phyloP scores from a whole-genome alignment of 139 green algal species.

The Deuterostichococcus epilithicus region DNA sequence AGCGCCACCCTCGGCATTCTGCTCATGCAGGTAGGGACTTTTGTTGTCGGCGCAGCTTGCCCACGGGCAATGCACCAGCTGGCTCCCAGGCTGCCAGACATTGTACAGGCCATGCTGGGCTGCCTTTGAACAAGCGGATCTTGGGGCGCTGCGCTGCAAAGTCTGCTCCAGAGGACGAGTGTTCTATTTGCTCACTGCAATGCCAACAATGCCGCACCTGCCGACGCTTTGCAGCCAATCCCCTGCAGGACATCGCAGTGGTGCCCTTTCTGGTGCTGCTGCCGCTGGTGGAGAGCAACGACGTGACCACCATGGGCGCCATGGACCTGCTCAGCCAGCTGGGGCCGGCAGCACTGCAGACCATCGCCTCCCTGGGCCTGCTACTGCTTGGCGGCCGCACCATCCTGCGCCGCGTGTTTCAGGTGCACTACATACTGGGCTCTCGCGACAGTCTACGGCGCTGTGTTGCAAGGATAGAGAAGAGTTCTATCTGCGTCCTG shows the following conservation, averaged over 20 bases:
- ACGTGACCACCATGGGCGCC: slow-evolving; percentile 15
- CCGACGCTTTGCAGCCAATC: slow-evolving; percentile 2
- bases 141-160: too few species aligned
- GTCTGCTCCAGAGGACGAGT: too few species aligned
- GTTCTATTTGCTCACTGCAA: too few species aligned
- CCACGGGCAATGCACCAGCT: neutral
- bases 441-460: too few species aligned
- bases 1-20: slow-evolving; percentile 93
- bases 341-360: slow-evolving; percentile 65
- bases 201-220: neutral
- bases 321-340: slow-evolving; percentile 56
- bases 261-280: slow-evolving; percentile 92
- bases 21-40: slow-evolving; percentile 66
- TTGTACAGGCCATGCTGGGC: too few species aligned
- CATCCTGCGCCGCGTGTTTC: slow-evolving; percentile 77
- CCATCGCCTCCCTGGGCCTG: slow-evolving; percentile 66
- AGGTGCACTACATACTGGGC: too few species aligned
- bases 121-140: too few species aligned
- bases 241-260: slow-evolving; percentile 83
- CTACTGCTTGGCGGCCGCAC: slow-evolving; percentile 80
- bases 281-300: slow-evolving; percentile 61
- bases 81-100: too few species aligned
- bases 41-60: too few species aligned
- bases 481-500: neutral
- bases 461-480: neutral